phyloP scores from a whole-genome alignment of 2,329 filamentous ascomycete genomes.

The Colletotrichum godetiae region DNA sequence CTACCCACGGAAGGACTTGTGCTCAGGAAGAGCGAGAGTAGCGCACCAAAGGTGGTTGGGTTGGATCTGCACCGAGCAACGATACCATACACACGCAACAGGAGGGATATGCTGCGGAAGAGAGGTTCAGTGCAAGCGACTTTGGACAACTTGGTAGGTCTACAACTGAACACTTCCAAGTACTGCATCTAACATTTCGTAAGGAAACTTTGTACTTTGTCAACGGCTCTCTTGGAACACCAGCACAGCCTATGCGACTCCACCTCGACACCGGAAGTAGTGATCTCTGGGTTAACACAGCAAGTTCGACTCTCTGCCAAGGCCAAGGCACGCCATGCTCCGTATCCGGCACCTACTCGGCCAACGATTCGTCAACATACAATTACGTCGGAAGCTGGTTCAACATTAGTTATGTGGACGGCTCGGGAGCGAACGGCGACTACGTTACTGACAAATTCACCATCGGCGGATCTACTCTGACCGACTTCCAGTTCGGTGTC shows the following conservation, averaged over 20 bases:
- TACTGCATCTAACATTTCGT: constrained; percentile 25
- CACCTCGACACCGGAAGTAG: constrained; percentile 77
- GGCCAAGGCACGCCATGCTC: constrained; percentile 62
- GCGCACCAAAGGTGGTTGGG: constrained; percentile 56
- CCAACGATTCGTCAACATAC: constrained; percentile 82
- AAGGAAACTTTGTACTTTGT: constrained; percentile 73
- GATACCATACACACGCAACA: constrained; percentile 32
- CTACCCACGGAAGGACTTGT: constrained; percentile 42
- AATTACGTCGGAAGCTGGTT: constrained; percentile 79
- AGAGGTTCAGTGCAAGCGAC: constrained; percentile 55
- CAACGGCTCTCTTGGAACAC: constrained; percentile 72
- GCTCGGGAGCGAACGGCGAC: constrained; percentile 80
- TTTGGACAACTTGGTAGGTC: constrained; percentile 68
- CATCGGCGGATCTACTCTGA: constrained; percentile 65
- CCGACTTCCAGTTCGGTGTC: constrained; percentile 76
- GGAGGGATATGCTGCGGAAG: constrained; percentile 46
- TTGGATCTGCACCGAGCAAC: constrained; percentile 55
- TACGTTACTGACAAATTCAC: constrained; percentile 81
- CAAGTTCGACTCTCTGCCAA: constrained; percentile 69
- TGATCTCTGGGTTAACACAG: constrained; percentile 78
- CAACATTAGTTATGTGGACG: constrained; percentile 90
- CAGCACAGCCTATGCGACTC: constrained; percentile 65
- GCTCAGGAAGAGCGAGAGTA: constrained; percentile 45
- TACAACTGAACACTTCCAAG: background rate
- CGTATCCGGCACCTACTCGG: constrained; percentile 73